Evolutionary conservation across 2,329 filamentous ascomycete genomes (phyloP).

Genomic region (Piedraia hortae): DNA sequence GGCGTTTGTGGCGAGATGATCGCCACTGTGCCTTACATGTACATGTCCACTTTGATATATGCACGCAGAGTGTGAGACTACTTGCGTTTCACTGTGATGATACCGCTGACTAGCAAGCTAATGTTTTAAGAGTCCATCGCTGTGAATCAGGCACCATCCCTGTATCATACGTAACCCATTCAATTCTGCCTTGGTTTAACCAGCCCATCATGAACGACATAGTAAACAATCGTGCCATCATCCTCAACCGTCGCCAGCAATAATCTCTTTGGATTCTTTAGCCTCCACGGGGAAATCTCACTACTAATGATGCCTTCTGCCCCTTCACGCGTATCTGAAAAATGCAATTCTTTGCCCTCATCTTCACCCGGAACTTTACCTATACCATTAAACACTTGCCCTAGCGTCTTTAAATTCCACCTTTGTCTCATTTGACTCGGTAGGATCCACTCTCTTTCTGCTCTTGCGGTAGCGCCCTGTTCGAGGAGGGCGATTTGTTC

Average conservation of each 20-base stretch:
- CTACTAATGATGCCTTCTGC: not conserved
- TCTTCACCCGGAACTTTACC: conserved; percentile 15
- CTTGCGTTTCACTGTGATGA: no score
- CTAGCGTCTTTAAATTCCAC: conserved; percentile 39
- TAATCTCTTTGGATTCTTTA: conserved; percentile 29
- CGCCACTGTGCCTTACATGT: no score
- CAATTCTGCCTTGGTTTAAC: conserved; percentile 67
- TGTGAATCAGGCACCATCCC: no score
- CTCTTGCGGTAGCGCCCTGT: conserved; percentile 15
- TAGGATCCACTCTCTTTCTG: conserved; percentile 46
- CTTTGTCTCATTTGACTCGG: conserved; percentile 46
- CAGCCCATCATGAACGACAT: conserved; percentile 62
- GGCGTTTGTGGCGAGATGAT: no score
- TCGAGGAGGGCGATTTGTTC: conserved; percentile 51
- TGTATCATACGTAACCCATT: no score
- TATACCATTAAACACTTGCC: conserved; percentile 37
- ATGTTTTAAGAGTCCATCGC: no score
- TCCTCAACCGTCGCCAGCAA: conserved; percentile 49
- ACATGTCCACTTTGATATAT: no score
- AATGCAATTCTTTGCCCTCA: no score
- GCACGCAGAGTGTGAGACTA: no score
- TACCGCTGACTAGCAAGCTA: no score
- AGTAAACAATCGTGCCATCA: conserved; percentile 65
- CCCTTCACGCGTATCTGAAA: no score
- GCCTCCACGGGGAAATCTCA: conserved; percentile 13